Conservation (phyloP, 208 protist genomes). For the Tetramitus jugosus region DNA sequence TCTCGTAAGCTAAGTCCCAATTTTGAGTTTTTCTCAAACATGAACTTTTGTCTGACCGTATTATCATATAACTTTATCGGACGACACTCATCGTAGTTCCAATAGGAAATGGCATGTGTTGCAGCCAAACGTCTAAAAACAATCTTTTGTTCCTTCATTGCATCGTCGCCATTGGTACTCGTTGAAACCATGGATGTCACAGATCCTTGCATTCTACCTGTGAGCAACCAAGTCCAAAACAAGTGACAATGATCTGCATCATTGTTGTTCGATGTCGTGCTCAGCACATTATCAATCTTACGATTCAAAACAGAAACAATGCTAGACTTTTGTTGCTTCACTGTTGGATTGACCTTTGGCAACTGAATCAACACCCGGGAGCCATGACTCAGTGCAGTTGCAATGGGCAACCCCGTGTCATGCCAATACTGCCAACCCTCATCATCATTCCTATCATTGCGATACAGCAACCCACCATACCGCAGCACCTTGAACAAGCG, state of each 20-base stretch:
- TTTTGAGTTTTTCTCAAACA: not conserved
- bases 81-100: not conserved
- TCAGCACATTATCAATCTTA: no score
- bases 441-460: not conserved
- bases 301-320: no score
- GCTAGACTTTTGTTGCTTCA: not conserved
- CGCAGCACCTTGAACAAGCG: not conserved
- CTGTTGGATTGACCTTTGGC: not conserved
- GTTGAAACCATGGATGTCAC: not conserved
- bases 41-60: not conserved
- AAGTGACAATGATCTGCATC: not conserved
- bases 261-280: no score
- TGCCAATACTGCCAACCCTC: not conserved
- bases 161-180: not conserved
- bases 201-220: not conserved
- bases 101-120: not conserved
- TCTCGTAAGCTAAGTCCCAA: not conserved
- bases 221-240: constrained; percentile 19
- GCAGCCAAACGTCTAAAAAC: constrained; percentile 7
- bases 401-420: constrained; percentile 9
- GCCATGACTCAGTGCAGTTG: not conserved
- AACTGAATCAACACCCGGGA: constrained; percentile 7
- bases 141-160: not conserved
- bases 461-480: not conserved
- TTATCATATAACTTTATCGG: no score